Conservation (phyloP, 768 basidiomycete species). For the Lentinula sp. region DNA sequence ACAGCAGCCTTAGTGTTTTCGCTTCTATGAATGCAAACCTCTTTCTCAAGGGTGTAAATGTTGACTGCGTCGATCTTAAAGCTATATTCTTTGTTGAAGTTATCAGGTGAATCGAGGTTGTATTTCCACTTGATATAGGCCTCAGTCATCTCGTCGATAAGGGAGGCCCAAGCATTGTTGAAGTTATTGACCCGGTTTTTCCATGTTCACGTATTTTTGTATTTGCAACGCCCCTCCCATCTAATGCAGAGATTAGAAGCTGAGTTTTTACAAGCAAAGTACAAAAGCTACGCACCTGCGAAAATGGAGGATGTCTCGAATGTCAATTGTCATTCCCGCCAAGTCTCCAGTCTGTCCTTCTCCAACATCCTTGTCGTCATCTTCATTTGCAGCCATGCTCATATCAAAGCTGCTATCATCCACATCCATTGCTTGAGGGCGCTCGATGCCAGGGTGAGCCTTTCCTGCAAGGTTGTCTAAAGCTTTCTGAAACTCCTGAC, state of each 20-base stretch:
- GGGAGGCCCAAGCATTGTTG: slow-evolving; percentile 6
- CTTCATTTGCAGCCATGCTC: background rate
- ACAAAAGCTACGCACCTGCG: background rate
- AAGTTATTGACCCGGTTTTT: background rate
- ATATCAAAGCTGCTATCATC: background rate
- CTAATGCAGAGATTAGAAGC: background rate
- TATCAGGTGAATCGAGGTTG: background rate
- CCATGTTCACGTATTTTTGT: slow-evolving; percentile 9
- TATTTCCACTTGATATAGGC: slow-evolving; percentile 9
- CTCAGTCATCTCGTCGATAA: slow-evolving; percentile 4
- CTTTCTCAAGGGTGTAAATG: slow-evolving; percentile 9
- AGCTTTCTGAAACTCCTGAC: background rate
- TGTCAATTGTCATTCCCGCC: background rate
- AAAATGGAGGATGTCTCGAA: background rate
- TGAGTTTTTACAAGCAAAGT: background rate
- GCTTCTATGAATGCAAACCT: slow-evolving; percentile 2
- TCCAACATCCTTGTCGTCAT: too few species aligned
- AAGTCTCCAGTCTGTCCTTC: background rate
- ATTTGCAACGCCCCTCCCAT: background rate
- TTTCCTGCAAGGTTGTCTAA: background rate
- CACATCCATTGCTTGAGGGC: too few species aligned
- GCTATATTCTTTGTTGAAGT: background rate
- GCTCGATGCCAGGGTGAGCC: too few species aligned
- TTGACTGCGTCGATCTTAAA: slow-evolving; percentile 10
- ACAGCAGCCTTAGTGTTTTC: slow-evolving; percentile 2